Evolutionary conservation across 805 yeast species (phyloP).

Genomic region (Kregervanrija fluxuum): DNA sequence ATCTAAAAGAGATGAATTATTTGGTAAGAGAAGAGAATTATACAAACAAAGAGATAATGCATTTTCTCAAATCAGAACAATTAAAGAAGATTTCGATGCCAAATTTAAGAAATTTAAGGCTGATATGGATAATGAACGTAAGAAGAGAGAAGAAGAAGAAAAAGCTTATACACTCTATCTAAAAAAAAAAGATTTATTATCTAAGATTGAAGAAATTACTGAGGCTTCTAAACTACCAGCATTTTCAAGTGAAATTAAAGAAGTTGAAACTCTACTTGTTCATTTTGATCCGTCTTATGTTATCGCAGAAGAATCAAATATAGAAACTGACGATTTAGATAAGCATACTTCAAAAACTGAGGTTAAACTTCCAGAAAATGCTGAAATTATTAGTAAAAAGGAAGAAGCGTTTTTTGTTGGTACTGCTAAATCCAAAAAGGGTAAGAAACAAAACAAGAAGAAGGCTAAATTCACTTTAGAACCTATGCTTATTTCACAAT

Average conservation of each 20-base stretch:
- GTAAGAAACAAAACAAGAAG: slow-evolving; percentile 33
- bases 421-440: slow-evolving; percentile 42
- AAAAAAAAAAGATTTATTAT: slow-evolving; percentile 41
- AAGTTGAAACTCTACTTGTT: slow-evolving; percentile 63
- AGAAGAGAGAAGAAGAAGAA: slow-evolving; percentile 63
- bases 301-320: slow-evolving; percentile 35
- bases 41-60: slow-evolving; percentile 62
- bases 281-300: slow-evolving; percentile 77
- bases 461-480: slow-evolving; percentile 58
- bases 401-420: slow-evolving; percentile 52
- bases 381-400: slow-evolving; percentile 50
- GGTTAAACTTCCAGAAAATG: slow-evolving; percentile 57
- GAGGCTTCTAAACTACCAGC: slow-evolving; percentile 74
- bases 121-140: slow-evolving; percentile 60
- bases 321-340: slow-evolving; percentile 11
- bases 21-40: slow-evolving; percentile 58
- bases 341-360: slow-evolving; percentile 31
- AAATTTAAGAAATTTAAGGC: slow-evolving; percentile 66
- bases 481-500: slow-evolving; percentile 68
- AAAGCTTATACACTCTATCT: slow-evolving; percentile 42
- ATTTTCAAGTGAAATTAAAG: slow-evolving; percentile 66
- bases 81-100: slow-evolving; percentile 67
- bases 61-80: slow-evolving; percentile 58
- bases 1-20: slow-evolving; percentile 59
- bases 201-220: slow-evolving; percentile 64